Evolutionary conservation across 768 basidiomycete species (phyloP).

Genomic region (Calocybe indica): DNA sequence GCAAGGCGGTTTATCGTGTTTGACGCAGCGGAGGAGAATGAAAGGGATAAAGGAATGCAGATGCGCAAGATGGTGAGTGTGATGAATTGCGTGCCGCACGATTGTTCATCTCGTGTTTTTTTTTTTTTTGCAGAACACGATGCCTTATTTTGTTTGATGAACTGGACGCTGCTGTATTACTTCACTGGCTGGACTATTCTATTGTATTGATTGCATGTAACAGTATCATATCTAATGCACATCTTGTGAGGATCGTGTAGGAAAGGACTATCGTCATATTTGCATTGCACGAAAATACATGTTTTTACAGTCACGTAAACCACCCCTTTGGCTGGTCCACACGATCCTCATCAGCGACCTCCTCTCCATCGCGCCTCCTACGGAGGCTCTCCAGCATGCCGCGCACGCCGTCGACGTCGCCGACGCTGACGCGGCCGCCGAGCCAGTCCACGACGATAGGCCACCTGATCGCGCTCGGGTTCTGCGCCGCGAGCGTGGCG

Average conservation of each 20-base stretch:
- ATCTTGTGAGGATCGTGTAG: not conserved
- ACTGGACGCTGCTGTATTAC: not conserved
- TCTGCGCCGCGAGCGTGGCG: constrained; percentile 42
- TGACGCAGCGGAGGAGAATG: constrained; percentile 85
- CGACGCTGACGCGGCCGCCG: constrained; percentile 56
- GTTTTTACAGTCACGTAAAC: constrained; percentile 31
- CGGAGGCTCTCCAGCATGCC: constrained; percentile 59
- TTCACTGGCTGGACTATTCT: too few relatives aligned
- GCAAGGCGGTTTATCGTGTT: constrained; percentile 73
- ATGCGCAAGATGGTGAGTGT: constrained; percentile 63
- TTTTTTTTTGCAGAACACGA: constrained; percentile 33
- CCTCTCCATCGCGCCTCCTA: constrained; percentile 62
- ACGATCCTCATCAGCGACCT: constrained; percentile 29
- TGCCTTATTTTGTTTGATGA: constrained; percentile 47
- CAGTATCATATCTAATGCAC: not conserved
- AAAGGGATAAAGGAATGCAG: constrained; percentile 75
- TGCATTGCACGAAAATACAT: too few relatives aligned
- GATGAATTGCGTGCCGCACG: not conserved
- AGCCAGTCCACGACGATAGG: constrained; percentile 79
- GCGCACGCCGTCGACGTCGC: constrained; percentile 66
- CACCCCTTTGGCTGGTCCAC: constrained; percentile 47
- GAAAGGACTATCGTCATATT: not conserved
- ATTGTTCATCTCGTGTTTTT: not conserved
- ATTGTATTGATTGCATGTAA: too few relatives aligned
- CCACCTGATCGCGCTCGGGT: constrained; percentile 65